Conservation (phyloP, 441 rosid genomes). For the Pelargonium myrrhifolium region DNA sequence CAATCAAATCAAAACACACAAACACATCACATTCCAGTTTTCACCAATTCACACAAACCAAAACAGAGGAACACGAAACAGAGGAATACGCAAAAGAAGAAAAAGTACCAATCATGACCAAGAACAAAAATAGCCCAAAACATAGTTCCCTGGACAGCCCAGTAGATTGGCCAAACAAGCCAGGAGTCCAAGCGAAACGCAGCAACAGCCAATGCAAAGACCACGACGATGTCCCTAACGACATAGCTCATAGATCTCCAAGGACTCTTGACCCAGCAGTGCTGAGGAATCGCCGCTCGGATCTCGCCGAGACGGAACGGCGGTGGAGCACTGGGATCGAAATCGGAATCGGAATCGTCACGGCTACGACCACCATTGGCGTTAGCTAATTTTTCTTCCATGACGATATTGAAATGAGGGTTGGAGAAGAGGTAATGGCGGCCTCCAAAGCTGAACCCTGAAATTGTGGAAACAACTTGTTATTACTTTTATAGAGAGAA, state of each 20-base stretch:
- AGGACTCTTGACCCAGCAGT: slow-evolving; percentile 91
- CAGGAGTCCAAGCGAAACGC: slow-evolving; percentile 64
- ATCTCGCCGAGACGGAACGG: slow-evolving; percentile 74
- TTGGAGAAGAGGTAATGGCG: background rate
- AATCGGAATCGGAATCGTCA: slow-evolving; percentile 22
- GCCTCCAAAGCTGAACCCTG: background rate
- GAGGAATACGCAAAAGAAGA: background rate
- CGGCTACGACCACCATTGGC: background rate
- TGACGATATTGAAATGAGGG: background rate
- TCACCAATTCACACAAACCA: background rate
- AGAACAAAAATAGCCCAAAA: slow-evolving; percentile 97
- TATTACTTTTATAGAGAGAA: no score
- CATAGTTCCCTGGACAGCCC: slow-evolving; percentile 94
- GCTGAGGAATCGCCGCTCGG: slow-evolving; percentile 91
- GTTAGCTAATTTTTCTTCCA: background rate
- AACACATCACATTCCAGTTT: no score
- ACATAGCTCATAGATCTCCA: slow-evolving; percentile 90
- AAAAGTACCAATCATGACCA: slow-evolving; percentile 81
- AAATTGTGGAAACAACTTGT: background rate
- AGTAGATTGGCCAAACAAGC: slow-evolving; percentile 91
- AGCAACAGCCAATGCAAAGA: slow-evolving; percentile 70
- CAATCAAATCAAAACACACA: slow-evolving; percentile 8
- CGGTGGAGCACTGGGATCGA: slow-evolving; percentile 70
- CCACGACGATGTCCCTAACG: slow-evolving; percentile 67
- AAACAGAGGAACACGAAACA: background rate